Conservation (phyloP, 352 stramenopile species). For the Blastocystis sp. region DNA sequence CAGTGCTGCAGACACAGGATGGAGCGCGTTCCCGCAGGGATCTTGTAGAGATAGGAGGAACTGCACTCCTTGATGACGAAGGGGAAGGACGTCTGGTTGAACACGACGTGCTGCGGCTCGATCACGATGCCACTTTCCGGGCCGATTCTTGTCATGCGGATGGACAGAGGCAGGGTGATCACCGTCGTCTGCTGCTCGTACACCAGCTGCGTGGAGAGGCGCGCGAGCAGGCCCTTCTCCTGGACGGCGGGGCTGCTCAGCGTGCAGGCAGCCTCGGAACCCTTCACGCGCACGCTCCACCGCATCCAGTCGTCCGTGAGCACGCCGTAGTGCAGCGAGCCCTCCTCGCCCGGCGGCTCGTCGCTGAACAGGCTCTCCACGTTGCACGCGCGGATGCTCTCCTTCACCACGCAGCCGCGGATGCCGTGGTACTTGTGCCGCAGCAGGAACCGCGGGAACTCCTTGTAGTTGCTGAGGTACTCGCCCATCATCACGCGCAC, state of each 20-base stretch:
- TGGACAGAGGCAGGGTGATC: background rate
- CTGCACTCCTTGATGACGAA: background rate
- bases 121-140: background rate
- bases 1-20: slow-evolving; percentile 38
- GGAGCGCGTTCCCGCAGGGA: slow-evolving; percentile 4
- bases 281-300: background rate
- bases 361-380: background rate
- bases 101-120: slow-evolving; percentile 42
- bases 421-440: slow-evolving; percentile 34
- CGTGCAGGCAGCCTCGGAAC: background rate
- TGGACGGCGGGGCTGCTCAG: background rate
- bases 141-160: background rate
- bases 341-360: background rate
- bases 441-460: slow-evolving; percentile 48
- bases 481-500: slow-evolving; percentile 34
- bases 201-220: background rate
- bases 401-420: slow-evolving; percentile 10
- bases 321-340: background rate
- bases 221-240: background rate
- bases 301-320: background rate
- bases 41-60: slow-evolving; percentile 2
- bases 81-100: slow-evolving; percentile 19
- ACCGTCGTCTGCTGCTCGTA: background rate
- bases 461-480: background rate
- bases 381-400: background rate